Base-by-base conservation (phyloP, 352 stramenopile species). In the Aphanomyces invadans region DNA sequence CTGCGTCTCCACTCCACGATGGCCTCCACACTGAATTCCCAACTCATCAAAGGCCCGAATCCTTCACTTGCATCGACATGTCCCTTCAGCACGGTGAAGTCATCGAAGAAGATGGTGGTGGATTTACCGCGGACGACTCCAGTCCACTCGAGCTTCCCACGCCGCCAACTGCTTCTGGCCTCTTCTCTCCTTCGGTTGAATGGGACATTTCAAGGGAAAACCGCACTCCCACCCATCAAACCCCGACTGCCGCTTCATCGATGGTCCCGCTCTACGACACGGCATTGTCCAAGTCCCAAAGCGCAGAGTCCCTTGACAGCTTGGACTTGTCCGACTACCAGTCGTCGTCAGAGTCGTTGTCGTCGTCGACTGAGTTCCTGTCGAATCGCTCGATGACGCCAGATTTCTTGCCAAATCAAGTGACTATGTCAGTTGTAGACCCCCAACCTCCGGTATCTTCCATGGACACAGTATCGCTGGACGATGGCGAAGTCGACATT, bases 401-500 rank as follows among this genome's bases (percentile, higher is more conserved):
- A 42, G 36, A 42, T 15, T 42, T 42, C 15, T 42, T 42, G 15
- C 36, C 36, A 15, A 15, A 15, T 42, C 36, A 42, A 7, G 36
- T 15, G 36, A 15, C 36, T 42, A 15, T 15, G 36, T 42, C 36
- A n/a, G n/a, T n/a, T n/a, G n/a, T n/a, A n/a, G n/a, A n/a, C n/a
- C n/a, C n/a, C n/a, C n/a, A n/a, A n/a, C n/a, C n/a, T n/a, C n/a
- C n/a, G n/a, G n/a, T n/a, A n/a, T n/a, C n/a, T n/a, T n/a, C n/a
- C n/a, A n/a, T n/a, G n/a, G n/a, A n/a, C n/a, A 32, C 49, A 7
- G 17, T 57, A 7, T 57, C 49, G 36, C 15, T 57, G 0, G 49
- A 57, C n/a, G 49, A 57, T 33, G 49, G 25, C 29, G 23, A 57
- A 7, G 49, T 57, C 4, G 49, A 57, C 49, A 57, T 57, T 57